Conservation (phyloP, 1,139 yeast species). For the Taiozyma sp. region DNA sequence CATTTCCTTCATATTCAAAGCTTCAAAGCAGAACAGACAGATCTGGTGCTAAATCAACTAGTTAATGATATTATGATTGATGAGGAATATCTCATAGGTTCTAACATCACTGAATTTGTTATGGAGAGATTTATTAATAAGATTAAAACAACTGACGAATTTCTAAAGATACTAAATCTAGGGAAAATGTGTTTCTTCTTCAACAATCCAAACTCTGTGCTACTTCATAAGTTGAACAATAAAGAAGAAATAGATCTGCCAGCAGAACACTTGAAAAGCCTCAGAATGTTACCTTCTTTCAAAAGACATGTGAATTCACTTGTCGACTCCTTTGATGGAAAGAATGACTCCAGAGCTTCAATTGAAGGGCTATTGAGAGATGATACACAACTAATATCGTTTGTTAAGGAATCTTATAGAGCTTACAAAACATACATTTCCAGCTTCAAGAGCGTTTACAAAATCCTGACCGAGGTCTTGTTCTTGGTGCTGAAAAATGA, state of each 20-base stretch:
- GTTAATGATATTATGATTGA: slow-evolving; percentile 19
- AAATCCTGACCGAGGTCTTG: slow-evolving; percentile 15
- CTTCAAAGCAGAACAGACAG: slow-evolving; percentile 22
- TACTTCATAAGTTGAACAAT: slow-evolving; percentile 25
- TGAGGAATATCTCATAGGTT: slow-evolving; percentile 18
- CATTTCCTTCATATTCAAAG: slow-evolving; percentile 10
- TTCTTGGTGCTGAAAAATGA: slow-evolving; percentile 8
- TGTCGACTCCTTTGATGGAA: slow-evolving; percentile 2
- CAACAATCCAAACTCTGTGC: slow-evolving; percentile 44
- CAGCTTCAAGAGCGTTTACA: slow-evolving; percentile 14
- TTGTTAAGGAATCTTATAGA: slow-evolving; percentile 14
- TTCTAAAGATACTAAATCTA: slow-evolving; percentile 44
- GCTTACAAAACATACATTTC: slow-evolving; percentile 2
- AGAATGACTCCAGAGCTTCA: background rate
- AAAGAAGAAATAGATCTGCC: slow-evolving; percentile 19
- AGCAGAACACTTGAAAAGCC: slow-evolving; percentile 19
- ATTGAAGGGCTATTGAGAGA: slow-evolving; percentile 19
- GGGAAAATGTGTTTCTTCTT: slow-evolving; percentile 55
- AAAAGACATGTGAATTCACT: slow-evolving; percentile 13
- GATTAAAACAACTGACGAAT: slow-evolving; percentile 19
- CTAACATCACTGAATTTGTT: slow-evolving; percentile 16
- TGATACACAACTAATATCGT: slow-evolving; percentile 10
- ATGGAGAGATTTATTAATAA: slow-evolving; percentile 17
- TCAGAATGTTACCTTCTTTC: slow-evolving; percentile 24
- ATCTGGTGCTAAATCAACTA: slow-evolving; percentile 18